Base-by-base conservation (phyloP, 139 green algal species). In the Chlamydomonas eustigma region DNA sequence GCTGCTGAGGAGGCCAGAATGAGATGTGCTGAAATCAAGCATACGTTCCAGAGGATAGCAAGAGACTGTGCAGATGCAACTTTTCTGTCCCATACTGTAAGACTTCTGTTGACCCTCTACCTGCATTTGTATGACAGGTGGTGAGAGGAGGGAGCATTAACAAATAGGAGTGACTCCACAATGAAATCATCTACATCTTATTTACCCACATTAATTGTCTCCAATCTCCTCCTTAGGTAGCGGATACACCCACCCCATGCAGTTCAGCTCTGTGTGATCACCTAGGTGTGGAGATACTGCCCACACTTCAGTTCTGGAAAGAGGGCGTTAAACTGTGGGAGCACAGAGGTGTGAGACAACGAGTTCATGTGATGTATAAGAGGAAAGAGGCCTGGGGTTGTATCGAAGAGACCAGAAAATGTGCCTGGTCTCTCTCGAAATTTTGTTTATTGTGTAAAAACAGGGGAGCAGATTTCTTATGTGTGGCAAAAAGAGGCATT, bases 271-370 rank as follows among this genome's bases (percentile, higher is more conserved):
- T 94, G 34, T 88, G 81, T 35, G 87, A 94, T 24, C 30, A 74
- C 22, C 79, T 96, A 66, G 83, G 85, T 5, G 77, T 95, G 1
- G 86, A 93, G 22, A 76, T 89, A 25, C 68, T 96, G 28, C 91
- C 91, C 18, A 92, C 87, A 1, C 36, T 96, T 33, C 90, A 95
- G 83, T 95, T 96, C 50, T 94, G 83, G 78, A 52, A 73, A 37
- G 50, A 83, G n/a, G 83, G 80, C n/a, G 63, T 87, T 65, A 75
- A 85, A 80, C 67, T 96, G 25, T 95, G 91, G 91, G 68, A 75
- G 68, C 68, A 75, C 68, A 58, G 32, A 50, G 66, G 66, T 50
- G 28, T 74, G 4, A 30, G 50, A 30, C 22, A 30, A 24, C 24
- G 50, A 30, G 50, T 63, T 18, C 50, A 24, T 63, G 50, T 63